Base-by-base conservation (phyloP, 1,139 yeast genomes). In the Diutina siamensis region DNA sequence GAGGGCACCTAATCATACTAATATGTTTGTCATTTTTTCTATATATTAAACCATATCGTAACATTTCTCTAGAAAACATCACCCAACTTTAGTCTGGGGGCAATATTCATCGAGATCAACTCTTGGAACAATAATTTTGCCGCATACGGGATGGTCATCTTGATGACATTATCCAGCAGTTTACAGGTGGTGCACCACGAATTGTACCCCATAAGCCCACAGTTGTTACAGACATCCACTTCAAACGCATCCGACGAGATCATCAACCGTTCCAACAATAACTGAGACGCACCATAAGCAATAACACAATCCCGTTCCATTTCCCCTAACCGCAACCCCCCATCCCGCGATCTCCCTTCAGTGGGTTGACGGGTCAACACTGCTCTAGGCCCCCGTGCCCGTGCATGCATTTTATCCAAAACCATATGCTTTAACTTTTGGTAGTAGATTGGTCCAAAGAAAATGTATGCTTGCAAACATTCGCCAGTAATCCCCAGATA, bases 271-370 rank as follows among this genome's bases (percentile, higher is more conserved):
- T 92, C 99, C 51, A 92, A 69, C 55, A 92, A 72, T 55, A 92
- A 71, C 62, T 92, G 97, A 3, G 97, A 89, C 0, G 99, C 99
- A 59, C 99, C 99, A 58, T 94, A 92, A 1, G 99, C 99, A 67
- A 92, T 94, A 53, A 92, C 95, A 83, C 98, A 92, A 71, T 92
- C 99, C 68, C 98, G 83, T 66, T 92, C 99, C 99, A 92, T 92
- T 68, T 92, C 99, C 56, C 99, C 99, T 64, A 92, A 75, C 70
- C 99, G 83, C 59, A 92, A 75, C 59, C 99, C 99, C 76, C 99
- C 99, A 66, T 92, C 99, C 64, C 98, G 79, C 2, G 97, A 87
- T 65, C 99, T 78, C 75, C 99, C 99, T 66, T 92, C 99, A 0
- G 97, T 92, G 12, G 99, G 99, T 65, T 92, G 99, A 65, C 99